Conservation (phyloP, 139 green algal genomes). For the Asterochloris sp. region DNA sequence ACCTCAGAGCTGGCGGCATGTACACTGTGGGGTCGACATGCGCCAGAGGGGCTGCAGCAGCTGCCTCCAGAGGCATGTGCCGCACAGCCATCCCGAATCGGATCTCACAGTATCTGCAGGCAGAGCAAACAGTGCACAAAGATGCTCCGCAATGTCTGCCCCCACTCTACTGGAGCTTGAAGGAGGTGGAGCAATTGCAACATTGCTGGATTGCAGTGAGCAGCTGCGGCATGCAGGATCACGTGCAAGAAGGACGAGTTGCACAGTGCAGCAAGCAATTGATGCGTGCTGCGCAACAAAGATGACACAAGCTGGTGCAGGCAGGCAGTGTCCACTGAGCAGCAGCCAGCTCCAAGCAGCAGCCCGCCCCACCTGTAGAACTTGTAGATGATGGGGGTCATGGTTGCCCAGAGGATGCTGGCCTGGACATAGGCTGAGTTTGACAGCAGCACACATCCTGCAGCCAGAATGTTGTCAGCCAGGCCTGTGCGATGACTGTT, state of each 20-base stretch:
- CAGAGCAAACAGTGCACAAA: not conserved
- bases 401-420: conserved; percentile 48
- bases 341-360: not conserved
- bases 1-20: conserved; percentile 43
- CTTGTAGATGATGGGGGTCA: conserved; percentile 59
- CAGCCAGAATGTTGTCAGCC: not conserved
- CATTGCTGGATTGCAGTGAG: not conserved
- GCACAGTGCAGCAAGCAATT: too few species aligned
- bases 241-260: not conserved
- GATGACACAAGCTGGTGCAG: too few species aligned
- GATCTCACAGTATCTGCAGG: conserved; percentile 28
- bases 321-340: not conserved
- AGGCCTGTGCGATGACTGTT: too few species aligned
- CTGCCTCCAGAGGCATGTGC: conserved; percentile 48
- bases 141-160: not conserved
- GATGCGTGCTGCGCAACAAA: too few species aligned
- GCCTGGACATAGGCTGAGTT: conserved; percentile 35
- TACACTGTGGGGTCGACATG: conserved; percentile 40
- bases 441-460: conserved; percentile 20
- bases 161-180: not conserved
- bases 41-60: conserved; percentile 25
- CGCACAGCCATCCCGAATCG: conserved; percentile 44
- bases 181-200: not conserved
- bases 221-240: not conserved
- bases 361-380: conserved; percentile 53